Evolutionary conservation across 2,329 filamentous ascomycete genomes (phyloP).

Genomic region (Nemania sp.): DNA sequence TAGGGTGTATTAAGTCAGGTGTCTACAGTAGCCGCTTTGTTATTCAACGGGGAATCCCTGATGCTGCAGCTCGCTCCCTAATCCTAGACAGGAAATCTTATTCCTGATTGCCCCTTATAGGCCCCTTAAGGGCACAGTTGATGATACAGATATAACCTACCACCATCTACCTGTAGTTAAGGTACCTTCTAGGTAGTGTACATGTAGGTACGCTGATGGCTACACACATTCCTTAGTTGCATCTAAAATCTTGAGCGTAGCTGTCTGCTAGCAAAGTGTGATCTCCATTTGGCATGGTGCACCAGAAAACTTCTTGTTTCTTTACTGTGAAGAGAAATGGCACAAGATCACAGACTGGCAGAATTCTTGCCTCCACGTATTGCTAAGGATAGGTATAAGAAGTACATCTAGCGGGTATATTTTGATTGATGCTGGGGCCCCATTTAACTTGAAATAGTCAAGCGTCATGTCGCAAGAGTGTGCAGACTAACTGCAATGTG

Average conservation of each 20-base stretch:
- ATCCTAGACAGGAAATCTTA: slow-evolving; percentile 19
- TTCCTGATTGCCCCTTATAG: slow-evolving; percentile 1
- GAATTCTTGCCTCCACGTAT: too few species aligned
- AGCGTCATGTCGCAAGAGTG: slow-evolving; percentile 19
- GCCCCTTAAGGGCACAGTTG: not conserved
- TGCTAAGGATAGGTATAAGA: too few species aligned
- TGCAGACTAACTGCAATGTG: slow-evolving; percentile 5
- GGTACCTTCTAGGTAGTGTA: too few species aligned
- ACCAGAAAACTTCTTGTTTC: too few species aligned
- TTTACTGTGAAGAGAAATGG: too few species aligned
- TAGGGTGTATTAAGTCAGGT: not conserved
- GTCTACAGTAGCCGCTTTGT: not conserved
- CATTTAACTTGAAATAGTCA: slow-evolving; percentile 14
- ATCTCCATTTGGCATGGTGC: too few species aligned
- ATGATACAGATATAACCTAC: not conserved
- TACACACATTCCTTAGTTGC: too few species aligned
- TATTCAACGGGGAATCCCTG: slow-evolving; percentile 19
- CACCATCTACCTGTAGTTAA: too few species aligned
- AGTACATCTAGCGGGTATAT: not conserved
- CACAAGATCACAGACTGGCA: too few species aligned
- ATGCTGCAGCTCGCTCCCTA: slow-evolving; percentile 21
- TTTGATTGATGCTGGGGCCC: slow-evolving; percentile 10
- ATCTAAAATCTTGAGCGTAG: too few species aligned
- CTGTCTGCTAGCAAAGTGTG: too few species aligned
- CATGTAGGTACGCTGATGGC: too few species aligned